Base-by-base conservation (phyloP, 768 basidiomycete genomes). In the Tephrocybe sp. region DNA sequence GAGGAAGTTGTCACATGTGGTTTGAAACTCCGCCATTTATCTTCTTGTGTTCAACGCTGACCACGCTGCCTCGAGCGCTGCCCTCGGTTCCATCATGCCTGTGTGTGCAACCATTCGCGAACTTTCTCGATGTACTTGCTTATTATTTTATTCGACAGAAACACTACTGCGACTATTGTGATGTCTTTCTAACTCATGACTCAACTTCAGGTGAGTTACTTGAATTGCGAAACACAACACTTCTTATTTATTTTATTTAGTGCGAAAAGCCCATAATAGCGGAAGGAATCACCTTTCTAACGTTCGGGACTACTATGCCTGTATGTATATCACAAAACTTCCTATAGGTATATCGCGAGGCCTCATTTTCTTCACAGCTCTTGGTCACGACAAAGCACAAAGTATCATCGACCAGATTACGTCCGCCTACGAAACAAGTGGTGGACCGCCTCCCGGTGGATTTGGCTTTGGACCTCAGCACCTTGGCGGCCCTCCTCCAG, bases 331-430 rank as follows among this genome's bases (percentile, higher is more conserved):
- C 21, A 10, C 33, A 8, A 17, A 33, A 25, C 48, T 24, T 1
- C 21, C 11, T 4, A 18, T 18, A 5, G 40, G 3, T n/a, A 15
- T 17, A 6, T 39, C 12, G 23, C 48, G 33, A 34, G 58, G 26
- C 28, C 50, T 58, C 49, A 42, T 38, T 51, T 50, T 60, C 38
- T 54, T 44, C 45, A 17, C 53, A 91, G 89, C 89, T 1, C 81
- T 92, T 50, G 89, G 89, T 50, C 93, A 98, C 70, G 95, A 98
- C 79, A 96, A 96, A 69, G 95, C 96, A 15, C 97, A 99, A 70
- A 93, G 75, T 62, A 93, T 98, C 67, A 98, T 99, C 66, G 96
- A 99, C 80, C 92, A 96, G 70, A 98, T 99, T 69, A 95, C 93
- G 32, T 85, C 89, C 18, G 86, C 90, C 21, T 97, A 96, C 64